Percentiles rank a stretch among this genome's conserved stretches.
These are phyloP conservation scores for Jaltomata sinuosa DNA, from an alignment of 257 asterid genomes.

Conservation along the genomic window DNA sequence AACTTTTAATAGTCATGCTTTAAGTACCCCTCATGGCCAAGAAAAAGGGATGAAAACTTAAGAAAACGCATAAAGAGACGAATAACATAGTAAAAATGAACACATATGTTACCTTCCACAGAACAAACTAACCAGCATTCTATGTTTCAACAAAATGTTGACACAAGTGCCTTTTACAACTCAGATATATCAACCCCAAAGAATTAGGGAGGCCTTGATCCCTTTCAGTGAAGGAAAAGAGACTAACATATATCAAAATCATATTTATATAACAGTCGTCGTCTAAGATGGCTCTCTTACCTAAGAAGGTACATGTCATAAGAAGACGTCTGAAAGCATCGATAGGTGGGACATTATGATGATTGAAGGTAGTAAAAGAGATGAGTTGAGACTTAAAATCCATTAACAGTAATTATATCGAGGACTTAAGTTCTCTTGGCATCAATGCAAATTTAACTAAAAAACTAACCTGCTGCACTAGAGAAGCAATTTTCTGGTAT, in stretches of 20 bases:
- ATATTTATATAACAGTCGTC: not conserved
- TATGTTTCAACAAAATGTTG: not conserved
- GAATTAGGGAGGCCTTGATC: not conserved
- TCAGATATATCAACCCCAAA: not conserved
- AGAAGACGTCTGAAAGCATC: too few relatives aligned
- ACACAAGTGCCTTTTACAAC: not conserved
- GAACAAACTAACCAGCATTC: too few relatives aligned
- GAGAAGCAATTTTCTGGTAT: slow-evolving; percentile 50
- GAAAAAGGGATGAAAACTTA: too few relatives aligned
- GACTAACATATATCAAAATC: not conserved
- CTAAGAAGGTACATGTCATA: too few relatives aligned
- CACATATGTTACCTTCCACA: too few relatives aligned
- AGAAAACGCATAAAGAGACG: not conserved
- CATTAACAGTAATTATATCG: not conserved
- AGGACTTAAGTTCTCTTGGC: not conserved
- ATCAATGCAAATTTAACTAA: too few relatives aligned
- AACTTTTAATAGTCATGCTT: not conserved
- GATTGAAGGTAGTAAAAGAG: not conserved
- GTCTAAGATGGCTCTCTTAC: too few relatives aligned
- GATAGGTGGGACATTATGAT: not conserved
- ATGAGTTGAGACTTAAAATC: not conserved
- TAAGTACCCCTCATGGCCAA: not conserved
- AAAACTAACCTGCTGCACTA: slow-evolving; percentile 54
- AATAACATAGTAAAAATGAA: not conserved
- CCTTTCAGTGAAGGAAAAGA: not conserved